Conservation (phyloP, 2,329 filamentous ascomycete genomes). For the Calonectria henricotiae region DNA sequence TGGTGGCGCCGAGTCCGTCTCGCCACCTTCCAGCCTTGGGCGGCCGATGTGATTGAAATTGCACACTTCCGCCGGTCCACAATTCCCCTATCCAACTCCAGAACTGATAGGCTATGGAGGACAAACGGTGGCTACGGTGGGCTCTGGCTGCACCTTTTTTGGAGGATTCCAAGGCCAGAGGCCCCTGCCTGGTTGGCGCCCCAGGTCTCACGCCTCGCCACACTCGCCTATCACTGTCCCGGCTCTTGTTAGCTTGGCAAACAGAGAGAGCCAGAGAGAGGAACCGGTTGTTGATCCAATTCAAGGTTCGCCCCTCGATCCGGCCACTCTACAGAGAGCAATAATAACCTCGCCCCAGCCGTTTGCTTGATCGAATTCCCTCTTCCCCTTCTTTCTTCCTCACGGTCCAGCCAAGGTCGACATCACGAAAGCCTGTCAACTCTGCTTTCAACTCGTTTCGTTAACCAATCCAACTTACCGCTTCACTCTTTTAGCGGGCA, state of each 20-base stretch:
- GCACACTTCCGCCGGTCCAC: conserved; percentile 50
- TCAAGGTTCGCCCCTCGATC: conserved; percentile 22
- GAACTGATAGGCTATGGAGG: conserved; percentile 47
- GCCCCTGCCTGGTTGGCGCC: background rate
- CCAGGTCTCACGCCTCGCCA: conserved; percentile 35
- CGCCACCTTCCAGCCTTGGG: conserved; percentile 16
- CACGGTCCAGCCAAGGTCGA: conserved; percentile 66
- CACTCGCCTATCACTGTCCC: conserved; percentile 43
- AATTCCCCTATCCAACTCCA: conserved; percentile 50
- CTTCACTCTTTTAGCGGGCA: conserved; percentile 94
- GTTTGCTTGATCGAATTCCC: conserved; percentile 49
- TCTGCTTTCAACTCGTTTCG: conserved; percentile 69
- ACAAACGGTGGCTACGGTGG: conserved; percentile 52
- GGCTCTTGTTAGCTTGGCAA: conserved; percentile 43
- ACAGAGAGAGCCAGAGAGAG: conserved; percentile 9
- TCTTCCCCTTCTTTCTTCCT: conserved; percentile 56
- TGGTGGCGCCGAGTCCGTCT: conserved; percentile 17
- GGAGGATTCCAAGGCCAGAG: conserved; percentile 24
- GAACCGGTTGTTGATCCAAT: conserved; percentile 28
- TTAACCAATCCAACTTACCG: conserved; percentile 69
- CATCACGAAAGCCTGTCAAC: conserved; percentile 66
- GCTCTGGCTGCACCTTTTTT: conserved; percentile 40
- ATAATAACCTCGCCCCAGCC: conserved; percentile 32
- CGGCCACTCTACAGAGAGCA: conserved; percentile 9
- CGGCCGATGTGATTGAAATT: conserved; percentile 50